phyloP scores from a whole-genome alignment of 371 early-diverging fungal species.

The Dichotomocladium elegans region DNA sequence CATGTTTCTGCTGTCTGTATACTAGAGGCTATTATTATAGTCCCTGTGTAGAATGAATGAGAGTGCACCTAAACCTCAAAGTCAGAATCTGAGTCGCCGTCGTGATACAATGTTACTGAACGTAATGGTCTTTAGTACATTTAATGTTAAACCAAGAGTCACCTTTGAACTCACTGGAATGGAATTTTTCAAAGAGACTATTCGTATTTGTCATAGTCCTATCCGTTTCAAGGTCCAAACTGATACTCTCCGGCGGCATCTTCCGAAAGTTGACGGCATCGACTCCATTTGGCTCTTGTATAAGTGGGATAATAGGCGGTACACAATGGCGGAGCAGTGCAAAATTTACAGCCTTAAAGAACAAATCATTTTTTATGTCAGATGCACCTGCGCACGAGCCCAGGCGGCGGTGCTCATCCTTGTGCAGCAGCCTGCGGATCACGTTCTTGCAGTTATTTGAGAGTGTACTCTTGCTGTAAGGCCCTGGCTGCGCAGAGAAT shows the following conservation, averaged over 20 bases:
- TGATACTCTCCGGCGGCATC: constrained; percentile 59
- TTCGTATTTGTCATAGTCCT: constrained; percentile 22
- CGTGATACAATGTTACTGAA: constrained; percentile 63
- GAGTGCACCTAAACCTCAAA: constrained; percentile 2
- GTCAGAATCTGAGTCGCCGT: constrained; percentile 59
- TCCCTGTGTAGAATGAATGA: background rate
- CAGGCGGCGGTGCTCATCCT: constrained; percentile 82
- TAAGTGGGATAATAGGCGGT: constrained; percentile 88
- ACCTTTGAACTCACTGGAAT: constrained; percentile 55
- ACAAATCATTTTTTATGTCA: constrained; percentile 91
- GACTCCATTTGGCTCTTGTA: constrained; percentile 50
- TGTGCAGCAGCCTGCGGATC: constrained; percentile 80
- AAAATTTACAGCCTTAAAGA: constrained; percentile 93
- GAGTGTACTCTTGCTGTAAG: constrained; percentile 15
- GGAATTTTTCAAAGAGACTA: constrained; percentile 70
- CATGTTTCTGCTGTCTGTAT: too few species aligned
- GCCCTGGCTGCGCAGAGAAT: constrained; percentile 40
- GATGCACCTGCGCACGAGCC: constrained; percentile 90
- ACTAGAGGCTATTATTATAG: background rate
- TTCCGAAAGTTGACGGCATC: constrained; percentile 71
- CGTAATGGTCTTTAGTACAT: too few species aligned
- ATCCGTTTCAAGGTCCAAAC: constrained; percentile 59
- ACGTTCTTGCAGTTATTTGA: constrained; percentile 66
- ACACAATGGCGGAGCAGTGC: constrained; percentile 80
- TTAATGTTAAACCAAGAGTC: background rate